phyloP scores from a whole-genome alignment of 208 protist genomes.

The Strigomonas galati region DNA sequence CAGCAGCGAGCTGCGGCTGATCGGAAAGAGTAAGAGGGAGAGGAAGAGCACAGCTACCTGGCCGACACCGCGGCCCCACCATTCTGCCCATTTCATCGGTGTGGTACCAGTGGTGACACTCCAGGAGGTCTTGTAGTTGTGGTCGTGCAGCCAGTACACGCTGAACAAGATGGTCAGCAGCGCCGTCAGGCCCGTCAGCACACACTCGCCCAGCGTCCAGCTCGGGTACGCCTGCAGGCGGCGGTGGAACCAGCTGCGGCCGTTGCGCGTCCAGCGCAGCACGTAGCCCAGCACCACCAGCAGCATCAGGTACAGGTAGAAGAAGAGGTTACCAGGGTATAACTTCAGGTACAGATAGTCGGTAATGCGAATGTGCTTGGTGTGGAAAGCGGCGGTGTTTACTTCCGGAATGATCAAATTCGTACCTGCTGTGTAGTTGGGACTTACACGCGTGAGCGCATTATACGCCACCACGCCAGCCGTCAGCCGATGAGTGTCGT shows the following conservation, averaged over 20 bases:
- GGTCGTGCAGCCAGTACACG: conserved; percentile 60
- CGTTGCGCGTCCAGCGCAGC: conserved; percentile 23
- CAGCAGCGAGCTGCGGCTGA: conserved; percentile 45
- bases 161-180: conserved; percentile 39
- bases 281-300: conserved; percentile 23
- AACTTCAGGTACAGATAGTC: conserved; percentile 41
- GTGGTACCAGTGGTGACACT: background rate
- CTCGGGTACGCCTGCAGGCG: conserved; percentile 19
- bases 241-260: conserved; percentile 21
- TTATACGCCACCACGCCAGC: conserved; percentile 22
- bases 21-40: conserved; percentile 50
- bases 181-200: conserved; percentile 26
- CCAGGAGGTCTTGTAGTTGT: conserved; percentile 51
- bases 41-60: conserved; percentile 60
- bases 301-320: conserved; percentile 42
- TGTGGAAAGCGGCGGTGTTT: conserved; percentile 37
- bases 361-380: conserved; percentile 28
- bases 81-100: conserved; percentile 20
- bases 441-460: conserved; percentile 10
- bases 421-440: conserved; percentile 1
- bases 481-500: conserved; percentile 30
- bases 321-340: conserved; percentile 65
- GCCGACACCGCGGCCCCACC: conserved; percentile 40
- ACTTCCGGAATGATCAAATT: conserved; percentile 38
- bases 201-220: conserved; percentile 28